Evolutionary conservation across 2,329 filamentous ascomycete genomes (phyloP), one percentile per base, ranked within the genome.

Genomic region (Cadophora luteo-olivacea): DNA sequence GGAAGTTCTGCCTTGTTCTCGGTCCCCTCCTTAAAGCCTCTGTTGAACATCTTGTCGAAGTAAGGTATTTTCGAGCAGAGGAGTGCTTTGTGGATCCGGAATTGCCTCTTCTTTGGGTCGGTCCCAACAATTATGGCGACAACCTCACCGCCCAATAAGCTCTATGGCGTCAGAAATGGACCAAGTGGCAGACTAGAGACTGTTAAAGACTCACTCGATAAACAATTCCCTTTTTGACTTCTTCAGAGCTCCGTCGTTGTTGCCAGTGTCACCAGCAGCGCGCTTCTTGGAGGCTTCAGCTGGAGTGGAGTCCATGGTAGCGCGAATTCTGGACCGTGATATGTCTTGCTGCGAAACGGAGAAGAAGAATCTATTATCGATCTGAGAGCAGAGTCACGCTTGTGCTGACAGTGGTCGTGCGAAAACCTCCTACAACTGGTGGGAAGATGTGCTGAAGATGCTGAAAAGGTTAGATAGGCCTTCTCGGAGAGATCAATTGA

Each of bases 31-130:
- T 52, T 41, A 32, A 68, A 68, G 3, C 61, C 58, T 0, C 55
- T 48, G 16, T 62, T 60, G 52, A 72, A 70, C 67, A 70, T 70
- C 11, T 51, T 69, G 1, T 66, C 32, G 61, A 71, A 68, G 38
- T 66, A 68, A 0, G 45, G 55, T 5, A 71, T 54, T n/a, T 66
- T 67, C 1, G 38, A 22, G 22, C 68, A 68, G 3, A 71, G 68
- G 7, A 61, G 16, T 4, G 58, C 57, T 25, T 68, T 68, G 54
- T 71, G 65, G 0, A 71, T 41, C 1, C 51, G 48, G 38, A 68
- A 71, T 48, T 66, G 62, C 1, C 48, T 45, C 29, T 63, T 24
- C 2, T 45, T 11, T 0, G 16, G 16, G 5, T 22, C 62, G 1
- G 22, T 2, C 1, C 66, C 69, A 3, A 70, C 66, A 6, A 65